Conservation (phyloP, 768 basidiomycete genomes). For the Austroboletus eburneus region DNA sequence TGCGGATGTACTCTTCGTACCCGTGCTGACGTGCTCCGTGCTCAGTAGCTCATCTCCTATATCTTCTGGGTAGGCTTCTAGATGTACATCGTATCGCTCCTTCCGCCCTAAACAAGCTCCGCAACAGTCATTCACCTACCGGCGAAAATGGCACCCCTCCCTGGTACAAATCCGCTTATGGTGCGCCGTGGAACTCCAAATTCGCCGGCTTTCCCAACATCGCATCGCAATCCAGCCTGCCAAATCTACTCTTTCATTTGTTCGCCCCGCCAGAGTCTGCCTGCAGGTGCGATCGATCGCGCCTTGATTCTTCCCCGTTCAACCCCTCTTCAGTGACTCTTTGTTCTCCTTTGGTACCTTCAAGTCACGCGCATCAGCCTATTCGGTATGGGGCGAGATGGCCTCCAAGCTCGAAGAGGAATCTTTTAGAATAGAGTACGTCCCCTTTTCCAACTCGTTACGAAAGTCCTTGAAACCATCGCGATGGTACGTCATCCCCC, state of each 20-base stretch:
- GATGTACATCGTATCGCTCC: slow-evolving; percentile 23
- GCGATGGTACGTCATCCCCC: slow-evolving; percentile 21
- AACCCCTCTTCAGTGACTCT: slow-evolving; percentile 36
- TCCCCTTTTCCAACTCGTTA: slow-evolving; percentile 35
- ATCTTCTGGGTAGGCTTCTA: slow-evolving; percentile 39
- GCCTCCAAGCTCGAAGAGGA: slow-evolving; percentile 71
- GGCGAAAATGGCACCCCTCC: slow-evolving; percentile 24
- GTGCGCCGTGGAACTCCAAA: slow-evolving; percentile 29
- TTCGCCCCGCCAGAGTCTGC: slow-evolving; percentile 70
- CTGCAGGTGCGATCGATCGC: slow-evolving; percentile 30
- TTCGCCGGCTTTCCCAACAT: slow-evolving; percentile 42
- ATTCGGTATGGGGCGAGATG: slow-evolving; percentile 71
- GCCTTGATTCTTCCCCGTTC: slow-evolving; percentile 13
- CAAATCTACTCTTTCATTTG: slow-evolving; percentile 65
- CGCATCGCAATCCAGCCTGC: slow-evolving; percentile 56
- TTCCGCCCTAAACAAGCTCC: slow-evolving; percentile 24
- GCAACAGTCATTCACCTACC: slow-evolving; percentile 28
- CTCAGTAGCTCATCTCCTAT: slow-evolving; percentile 24
- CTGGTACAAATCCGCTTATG: slow-evolving; percentile 25
- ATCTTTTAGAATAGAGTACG: slow-evolving; percentile 78
- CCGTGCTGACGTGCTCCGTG: slow-evolving; percentile 23
- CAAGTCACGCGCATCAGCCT: slow-evolving; percentile 43
- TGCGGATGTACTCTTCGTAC: slow-evolving; percentile 23
- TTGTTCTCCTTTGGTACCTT: slow-evolving; percentile 27
- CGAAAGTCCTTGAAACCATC: slow-evolving; percentile 25